These are phyloP conservation scores for Globisporangium paroecandrum DNA, from an alignment of 352 stramenopile species.

Conservation along the genomic window DNA sequence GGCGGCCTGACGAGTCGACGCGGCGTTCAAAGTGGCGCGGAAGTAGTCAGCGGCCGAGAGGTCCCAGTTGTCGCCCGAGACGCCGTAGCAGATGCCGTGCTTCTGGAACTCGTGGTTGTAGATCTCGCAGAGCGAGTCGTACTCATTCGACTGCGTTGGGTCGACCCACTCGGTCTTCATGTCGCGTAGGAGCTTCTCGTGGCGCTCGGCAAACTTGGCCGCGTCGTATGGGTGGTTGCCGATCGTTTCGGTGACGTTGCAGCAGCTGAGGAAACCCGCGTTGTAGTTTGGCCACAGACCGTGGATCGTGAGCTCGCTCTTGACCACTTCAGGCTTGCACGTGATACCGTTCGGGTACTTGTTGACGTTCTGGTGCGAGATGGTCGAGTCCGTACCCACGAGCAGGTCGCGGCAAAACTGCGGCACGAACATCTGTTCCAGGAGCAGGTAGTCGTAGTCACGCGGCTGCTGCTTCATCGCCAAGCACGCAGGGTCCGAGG, in stretches of 20 bases:
- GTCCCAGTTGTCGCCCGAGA: constrained; percentile 52
- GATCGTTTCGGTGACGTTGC: constrained; percentile 50
- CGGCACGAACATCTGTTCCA: constrained; percentile 77
- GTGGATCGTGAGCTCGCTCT: constrained; percentile 69
- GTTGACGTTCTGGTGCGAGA: constrained; percentile 75
- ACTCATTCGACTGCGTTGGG: constrained; percentile 44
- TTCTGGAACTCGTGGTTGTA: constrained; percentile 91
- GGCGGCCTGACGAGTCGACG: constrained; percentile 28
- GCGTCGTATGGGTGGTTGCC: constrained; percentile 55
- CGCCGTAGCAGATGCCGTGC: constrained; percentile 81
- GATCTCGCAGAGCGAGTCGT: constrained; percentile 71
- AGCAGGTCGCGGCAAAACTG: constrained; percentile 83
- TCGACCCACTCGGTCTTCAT: constrained; percentile 73
- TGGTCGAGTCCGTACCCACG: constrained; percentile 34
- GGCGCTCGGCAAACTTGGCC: constrained; percentile 34
- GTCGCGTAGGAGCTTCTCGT: constrained; percentile 39
- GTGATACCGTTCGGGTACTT: constrained; percentile 53
- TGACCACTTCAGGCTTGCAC: constrained; percentile 42
- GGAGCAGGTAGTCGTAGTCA: constrained; percentile 74
- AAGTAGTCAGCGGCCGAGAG: constrained; percentile 67
- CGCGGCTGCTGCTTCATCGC: constrained; percentile 57
- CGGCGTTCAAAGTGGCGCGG: constrained; percentile 46
- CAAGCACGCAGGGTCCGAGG: constrained; percentile 34
- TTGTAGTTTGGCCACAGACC: constrained; percentile 78
- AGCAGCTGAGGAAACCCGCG: constrained; percentile 65